These are phyloP conservation scores for Blastocystis sp. DNA, from an alignment of 352 stramenopile species.

Conservation along the genomic window DNA sequence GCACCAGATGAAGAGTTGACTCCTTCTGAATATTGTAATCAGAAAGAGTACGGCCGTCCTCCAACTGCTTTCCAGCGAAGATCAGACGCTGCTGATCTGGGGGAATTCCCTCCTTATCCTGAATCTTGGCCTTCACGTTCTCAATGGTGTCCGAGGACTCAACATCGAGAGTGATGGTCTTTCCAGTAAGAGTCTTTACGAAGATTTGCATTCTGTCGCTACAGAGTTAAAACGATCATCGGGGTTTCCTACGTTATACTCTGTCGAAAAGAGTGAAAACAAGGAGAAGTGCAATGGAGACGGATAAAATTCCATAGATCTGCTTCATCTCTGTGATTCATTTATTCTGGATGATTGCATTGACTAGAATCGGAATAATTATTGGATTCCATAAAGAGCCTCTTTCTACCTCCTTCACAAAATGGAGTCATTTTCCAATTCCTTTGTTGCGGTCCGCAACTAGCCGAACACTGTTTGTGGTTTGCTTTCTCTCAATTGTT, in stretches of 20 bases:
- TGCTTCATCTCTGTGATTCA: neutral
- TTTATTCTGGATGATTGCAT: conserved; percentile 15
- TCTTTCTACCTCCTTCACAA: neutral
- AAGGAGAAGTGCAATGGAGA: neutral
- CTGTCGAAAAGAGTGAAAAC: neutral
- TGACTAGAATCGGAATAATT: neutral
- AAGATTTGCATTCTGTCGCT: conserved; percentile 82
- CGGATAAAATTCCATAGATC: neutral
- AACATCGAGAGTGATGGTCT: conserved; percentile 99
- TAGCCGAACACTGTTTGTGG: too few relatives aligned
- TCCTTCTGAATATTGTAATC: conserved; percentile 90
- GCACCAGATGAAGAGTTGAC: conserved; percentile 91
- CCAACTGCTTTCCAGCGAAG: conserved; percentile 98
- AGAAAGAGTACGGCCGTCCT: conserved; percentile 83
- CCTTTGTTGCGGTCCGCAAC: too few relatives aligned
- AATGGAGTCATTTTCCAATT: neutral
- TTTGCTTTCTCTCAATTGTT: neutral
- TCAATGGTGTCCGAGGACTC: conserved; percentile 92
- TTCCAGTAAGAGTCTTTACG: conserved; percentile 87
- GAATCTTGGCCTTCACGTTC: conserved; percentile 99
- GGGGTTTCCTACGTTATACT: neutral
- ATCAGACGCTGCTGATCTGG: conserved; percentile 99
- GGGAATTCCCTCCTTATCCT: conserved; percentile 99
- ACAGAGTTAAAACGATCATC: neutral
- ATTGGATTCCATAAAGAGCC: too few relatives aligned